Conservation (phyloP, 331 rosid genomes). For the Malus hybrid region DNA sequence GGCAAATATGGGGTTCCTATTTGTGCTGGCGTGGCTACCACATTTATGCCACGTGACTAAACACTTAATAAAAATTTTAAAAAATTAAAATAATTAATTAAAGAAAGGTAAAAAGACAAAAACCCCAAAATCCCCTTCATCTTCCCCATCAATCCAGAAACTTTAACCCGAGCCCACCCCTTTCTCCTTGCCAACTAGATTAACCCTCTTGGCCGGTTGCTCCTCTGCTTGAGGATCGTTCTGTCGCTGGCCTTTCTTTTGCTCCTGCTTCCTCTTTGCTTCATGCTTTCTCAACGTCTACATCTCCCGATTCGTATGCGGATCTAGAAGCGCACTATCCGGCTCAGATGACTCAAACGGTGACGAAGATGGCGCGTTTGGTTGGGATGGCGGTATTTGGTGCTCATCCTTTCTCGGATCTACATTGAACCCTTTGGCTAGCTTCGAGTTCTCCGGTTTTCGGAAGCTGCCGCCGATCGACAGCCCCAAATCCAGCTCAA, state of each 20-base stretch:
- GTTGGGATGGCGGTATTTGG: neutral
- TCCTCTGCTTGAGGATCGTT: conserved; percentile 8
- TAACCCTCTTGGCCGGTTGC: neutral
- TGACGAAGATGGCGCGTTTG: neutral
- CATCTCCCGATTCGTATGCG: conserved; percentile 19
- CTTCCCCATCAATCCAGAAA: too few relatives aligned
- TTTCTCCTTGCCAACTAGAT: too few relatives aligned
- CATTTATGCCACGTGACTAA: too few relatives aligned
- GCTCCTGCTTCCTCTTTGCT: conserved; percentile 34
- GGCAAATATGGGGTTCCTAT: too few relatives aligned
- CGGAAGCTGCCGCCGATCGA: conserved; percentile 49
- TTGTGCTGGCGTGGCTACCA: too few relatives aligned
- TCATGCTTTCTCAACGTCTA: conserved; percentile 37
- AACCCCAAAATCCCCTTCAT: too few relatives aligned
- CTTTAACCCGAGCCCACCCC: too few relatives aligned
- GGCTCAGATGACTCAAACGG: neutral
- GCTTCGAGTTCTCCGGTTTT: conserved; percentile 15
- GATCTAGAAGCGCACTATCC: conserved; percentile 3
- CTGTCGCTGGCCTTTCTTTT: conserved; percentile 24
- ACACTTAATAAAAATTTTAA: too few relatives aligned
- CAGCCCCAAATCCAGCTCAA: conserved; percentile 56
- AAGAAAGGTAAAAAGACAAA: too few relatives aligned
- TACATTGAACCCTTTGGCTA: neutral
- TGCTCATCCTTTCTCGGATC: neutral
- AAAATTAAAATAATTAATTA: too few relatives aligned